phyloP scores from a whole-genome alignment of 768 basidiomycete species.

The Lactarius tabidus region DNA sequence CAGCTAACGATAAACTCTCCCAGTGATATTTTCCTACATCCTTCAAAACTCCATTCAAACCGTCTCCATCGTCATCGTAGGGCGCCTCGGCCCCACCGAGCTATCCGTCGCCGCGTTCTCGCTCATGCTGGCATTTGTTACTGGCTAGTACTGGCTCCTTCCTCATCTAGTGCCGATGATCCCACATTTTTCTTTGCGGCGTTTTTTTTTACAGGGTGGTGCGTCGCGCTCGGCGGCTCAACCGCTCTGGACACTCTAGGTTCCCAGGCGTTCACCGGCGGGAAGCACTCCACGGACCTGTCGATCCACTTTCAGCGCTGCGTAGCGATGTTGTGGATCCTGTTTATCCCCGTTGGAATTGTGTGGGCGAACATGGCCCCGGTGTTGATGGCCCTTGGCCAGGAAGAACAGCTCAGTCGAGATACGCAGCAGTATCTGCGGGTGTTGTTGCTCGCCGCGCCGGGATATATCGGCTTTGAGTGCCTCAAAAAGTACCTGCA shows the following conservation, averaged over 20 bases:
- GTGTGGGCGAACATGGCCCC: conserved; percentile 65
- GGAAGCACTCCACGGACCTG: conserved; percentile 54
- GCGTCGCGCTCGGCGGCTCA: conserved; percentile 72
- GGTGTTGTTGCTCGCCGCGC: conserved; percentile 58
- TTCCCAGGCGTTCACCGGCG: conserved; percentile 72
- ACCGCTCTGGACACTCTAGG: conserved; percentile 75
- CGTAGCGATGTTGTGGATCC: conserved; percentile 55
- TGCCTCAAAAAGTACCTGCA: conserved; percentile 77
- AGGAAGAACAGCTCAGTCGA: conserved; percentile 50
- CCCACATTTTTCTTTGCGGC: conserved; percentile 37
- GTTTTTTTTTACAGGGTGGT: conserved; percentile 64
- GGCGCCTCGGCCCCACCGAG: conserved; percentile 64
- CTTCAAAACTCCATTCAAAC: conserved; percentile 75
- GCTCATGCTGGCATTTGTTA: conserved; percentile 74
- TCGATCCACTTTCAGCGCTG: conserved; percentile 72
- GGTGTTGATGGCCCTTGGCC: conserved; percentile 58
- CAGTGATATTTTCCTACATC: conserved; percentile 66
- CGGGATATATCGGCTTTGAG: conserved; percentile 73
- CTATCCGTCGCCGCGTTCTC: conserved; percentile 70
- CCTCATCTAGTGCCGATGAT: conserved; percentile 37
- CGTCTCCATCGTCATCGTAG: conserved; percentile 55
- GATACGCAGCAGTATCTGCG: conserved; percentile 66
- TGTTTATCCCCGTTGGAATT: conserved; percentile 58
- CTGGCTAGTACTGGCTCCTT: conserved; percentile 53
- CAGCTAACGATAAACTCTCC: neutral